Conservation (phyloP, 345 rosid genomes). For the Kandelia obovata region DNA sequence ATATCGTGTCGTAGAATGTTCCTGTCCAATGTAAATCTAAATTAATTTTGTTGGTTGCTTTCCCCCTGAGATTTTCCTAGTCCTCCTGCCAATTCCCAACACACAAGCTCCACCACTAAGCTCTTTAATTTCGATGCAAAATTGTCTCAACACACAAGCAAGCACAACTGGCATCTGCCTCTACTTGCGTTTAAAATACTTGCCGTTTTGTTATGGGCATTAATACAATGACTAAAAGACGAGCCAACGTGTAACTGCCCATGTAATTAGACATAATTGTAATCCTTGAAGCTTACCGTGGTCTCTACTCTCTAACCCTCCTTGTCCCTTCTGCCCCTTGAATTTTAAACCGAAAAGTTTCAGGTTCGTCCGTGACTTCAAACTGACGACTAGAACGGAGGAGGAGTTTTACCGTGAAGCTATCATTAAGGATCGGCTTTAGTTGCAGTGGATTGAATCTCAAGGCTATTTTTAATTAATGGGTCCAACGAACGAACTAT, state of each 20-base stretch:
- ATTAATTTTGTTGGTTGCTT: too few species aligned
- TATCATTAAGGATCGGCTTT: background rate
- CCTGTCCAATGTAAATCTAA: background rate
- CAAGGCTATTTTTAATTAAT: conserved; percentile 23
- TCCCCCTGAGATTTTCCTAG: background rate
- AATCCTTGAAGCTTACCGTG: too few species aligned
- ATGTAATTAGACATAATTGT: background rate
- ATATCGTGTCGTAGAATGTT: background rate
- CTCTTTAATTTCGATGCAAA: background rate
- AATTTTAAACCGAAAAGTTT: background rate
- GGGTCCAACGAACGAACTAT: conserved; percentile 31
- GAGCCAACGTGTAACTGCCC: background rate
- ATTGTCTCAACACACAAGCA: background rate
- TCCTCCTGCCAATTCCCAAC: background rate
- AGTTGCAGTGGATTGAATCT: conserved; percentile 33
- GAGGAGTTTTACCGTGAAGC: background rate
- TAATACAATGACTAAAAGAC: background rate
- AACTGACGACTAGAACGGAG: background rate
- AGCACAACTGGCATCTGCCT: background rate
- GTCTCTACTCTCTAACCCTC: background rate
- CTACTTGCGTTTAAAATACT: background rate
- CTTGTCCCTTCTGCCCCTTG: background rate
- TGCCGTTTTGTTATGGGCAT: background rate
- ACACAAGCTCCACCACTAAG: too few species aligned
- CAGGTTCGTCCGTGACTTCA: background rate